Conservation (phyloP, 2,329 filamentous ascomycete genomes). For the Colletotrichum lupini region DNA sequence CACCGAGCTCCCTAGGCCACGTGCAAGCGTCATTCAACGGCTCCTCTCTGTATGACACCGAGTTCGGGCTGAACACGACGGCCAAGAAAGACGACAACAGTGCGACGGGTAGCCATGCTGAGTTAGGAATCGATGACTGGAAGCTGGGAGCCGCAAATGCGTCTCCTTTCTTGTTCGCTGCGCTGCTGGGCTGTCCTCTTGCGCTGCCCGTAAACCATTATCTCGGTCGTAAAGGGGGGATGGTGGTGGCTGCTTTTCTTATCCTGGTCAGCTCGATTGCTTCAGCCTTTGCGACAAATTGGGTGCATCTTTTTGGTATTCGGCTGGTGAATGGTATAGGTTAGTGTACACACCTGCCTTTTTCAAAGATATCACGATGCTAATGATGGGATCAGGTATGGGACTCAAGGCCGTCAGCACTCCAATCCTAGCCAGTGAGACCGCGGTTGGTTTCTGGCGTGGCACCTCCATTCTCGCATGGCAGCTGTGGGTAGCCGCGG, state of each 20-base stretch:
- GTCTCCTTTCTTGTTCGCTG: slow-evolving; percentile 52
- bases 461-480: slow-evolving; percentile 59
- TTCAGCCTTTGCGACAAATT: slow-evolving; percentile 46
- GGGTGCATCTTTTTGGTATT: slow-evolving; percentile 47
- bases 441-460: slow-evolving; percentile 58
- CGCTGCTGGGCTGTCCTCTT: slow-evolving; percentile 51
- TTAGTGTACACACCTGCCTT: slow-evolving; percentile 37
- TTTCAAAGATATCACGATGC: background rate
- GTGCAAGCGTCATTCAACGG: slow-evolving; percentile 58
- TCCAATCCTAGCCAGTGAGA: slow-evolving; percentile 59
- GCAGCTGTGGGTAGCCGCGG: slow-evolving; percentile 56
- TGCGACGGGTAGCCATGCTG: background rate
- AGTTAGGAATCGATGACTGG: slow-evolving; percentile 45
- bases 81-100: slow-evolving; percentile 11
- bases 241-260: slow-evolving; percentile 50
- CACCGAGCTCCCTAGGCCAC: slow-evolving; percentile 40
- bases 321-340: slow-evolving; percentile 52
- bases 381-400: slow-evolving; percentile 48
- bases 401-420: slow-evolving; percentile 61
- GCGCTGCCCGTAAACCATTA: slow-evolving; percentile 54
- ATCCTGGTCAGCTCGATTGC: slow-evolving; percentile 53
- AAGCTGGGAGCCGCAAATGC: slow-evolving; percentile 52
- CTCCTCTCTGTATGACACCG: slow-evolving; percentile 45
- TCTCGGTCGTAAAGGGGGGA: slow-evolving; percentile 53
- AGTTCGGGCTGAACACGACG: background rate